phyloP scores from a whole-genome alignment of 306 rosid genomes.

The Fagus sylvatica region DNA sequence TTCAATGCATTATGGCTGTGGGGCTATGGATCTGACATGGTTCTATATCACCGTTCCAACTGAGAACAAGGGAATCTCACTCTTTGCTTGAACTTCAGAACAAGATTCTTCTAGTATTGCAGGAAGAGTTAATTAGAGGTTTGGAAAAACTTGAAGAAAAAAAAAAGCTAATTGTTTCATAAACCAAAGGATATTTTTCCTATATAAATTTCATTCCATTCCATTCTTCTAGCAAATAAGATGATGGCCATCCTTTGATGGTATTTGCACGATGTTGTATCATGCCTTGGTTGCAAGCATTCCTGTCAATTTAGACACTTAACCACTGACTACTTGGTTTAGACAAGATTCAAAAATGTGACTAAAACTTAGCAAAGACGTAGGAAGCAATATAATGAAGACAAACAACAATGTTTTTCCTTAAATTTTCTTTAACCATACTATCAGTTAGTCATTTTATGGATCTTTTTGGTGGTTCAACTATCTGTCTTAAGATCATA shows the following conservation, averaged over 20 bases:
- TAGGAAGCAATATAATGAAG: neutral
- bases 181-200: too few species aligned
- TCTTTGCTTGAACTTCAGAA: conserved; percentile 7
- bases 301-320: neutral
- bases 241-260: neutral
- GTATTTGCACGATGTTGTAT: neutral
- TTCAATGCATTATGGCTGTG: neutral
- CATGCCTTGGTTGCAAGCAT: neutral
- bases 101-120: neutral
- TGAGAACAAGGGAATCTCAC: neutral
- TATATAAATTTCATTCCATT: neutral
- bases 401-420: neutral
- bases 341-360: neutral
- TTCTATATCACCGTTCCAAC: neutral
- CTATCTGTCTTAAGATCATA: neutral
- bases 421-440: neutral
- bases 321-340: neutral
- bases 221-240: neutral
- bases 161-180: neutral
- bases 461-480: neutral
- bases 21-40: neutral
- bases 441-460: neutral
- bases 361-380: neutral
- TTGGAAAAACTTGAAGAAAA: neutral
- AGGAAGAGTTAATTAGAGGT: neutral